Conservation (phyloP, 768 basidiomycete genomes). For the Flagelloscypha sp. region DNA sequence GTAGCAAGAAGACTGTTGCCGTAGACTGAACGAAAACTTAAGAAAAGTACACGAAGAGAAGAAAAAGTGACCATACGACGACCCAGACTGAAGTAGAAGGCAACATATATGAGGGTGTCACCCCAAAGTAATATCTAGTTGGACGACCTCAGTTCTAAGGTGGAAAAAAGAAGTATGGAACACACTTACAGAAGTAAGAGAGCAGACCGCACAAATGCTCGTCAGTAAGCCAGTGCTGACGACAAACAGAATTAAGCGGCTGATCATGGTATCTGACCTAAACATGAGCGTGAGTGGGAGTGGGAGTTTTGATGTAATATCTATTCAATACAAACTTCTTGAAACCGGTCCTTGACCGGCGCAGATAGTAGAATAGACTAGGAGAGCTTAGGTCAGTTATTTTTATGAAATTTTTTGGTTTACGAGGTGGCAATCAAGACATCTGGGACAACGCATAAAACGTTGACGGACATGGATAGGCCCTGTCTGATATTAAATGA, state of each 20-base stretch:
- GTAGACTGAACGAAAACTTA: constrained; percentile 30
- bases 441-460: constrained; percentile 41
- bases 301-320: not conserved
- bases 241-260: constrained; percentile 32
- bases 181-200: constrained; percentile 28
- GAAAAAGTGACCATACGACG: constrained; percentile 26
- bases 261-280: constrained; percentile 40
- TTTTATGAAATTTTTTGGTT: no score
- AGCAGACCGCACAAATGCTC: constrained; percentile 34
- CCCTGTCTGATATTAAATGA: constrained; percentile 23
- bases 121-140: constrained; percentile 38
- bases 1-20: constrained; percentile 49
- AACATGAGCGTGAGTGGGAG: not conserved
- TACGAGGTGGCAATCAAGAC: constrained; percentile 41
- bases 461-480: constrained; percentile 49
- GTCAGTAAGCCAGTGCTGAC: constrained; percentile 35
- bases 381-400: no score
- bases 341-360: constrained; percentile 45
- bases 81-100: constrained; percentile 50
- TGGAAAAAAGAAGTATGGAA: not conserved
- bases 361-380: constrained; percentile 42
- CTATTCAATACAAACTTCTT: constrained; percentile 28
- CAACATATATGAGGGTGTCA: constrained; percentile 46
- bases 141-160: constrained; percentile 1
- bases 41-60: not conserved